phyloP scores from a whole-genome alignment of 2,329 filamentous ascomycete genomes.

The Coniella vitis region DNA sequence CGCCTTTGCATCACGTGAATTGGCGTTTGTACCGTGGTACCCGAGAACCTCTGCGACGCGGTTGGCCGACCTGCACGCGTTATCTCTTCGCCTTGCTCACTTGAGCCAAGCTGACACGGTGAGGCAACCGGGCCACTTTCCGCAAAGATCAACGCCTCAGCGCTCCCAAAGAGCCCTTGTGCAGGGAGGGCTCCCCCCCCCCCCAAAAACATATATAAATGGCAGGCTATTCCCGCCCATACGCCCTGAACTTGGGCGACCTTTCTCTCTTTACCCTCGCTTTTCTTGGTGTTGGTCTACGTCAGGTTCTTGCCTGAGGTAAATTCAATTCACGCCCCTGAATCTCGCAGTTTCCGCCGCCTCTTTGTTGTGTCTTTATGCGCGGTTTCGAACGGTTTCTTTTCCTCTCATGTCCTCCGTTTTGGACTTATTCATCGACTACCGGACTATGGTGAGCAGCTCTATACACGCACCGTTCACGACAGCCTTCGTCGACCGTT shows the following conservation, averaged over 20 bases:
- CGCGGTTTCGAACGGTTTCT: neutral
- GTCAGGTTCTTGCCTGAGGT: conserved; percentile 14
- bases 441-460: neutral
- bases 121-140: conserved; percentile 5
- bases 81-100: conserved; percentile 9
- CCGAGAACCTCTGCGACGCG: conserved; percentile 7
- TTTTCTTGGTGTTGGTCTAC: neutral
- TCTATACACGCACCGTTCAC: neutral
- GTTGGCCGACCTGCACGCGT: conserved; percentile 13
- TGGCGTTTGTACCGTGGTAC: conserved; percentile 7
- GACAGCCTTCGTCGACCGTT: neutral
- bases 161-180: neutral
- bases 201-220: conserved; percentile 9
- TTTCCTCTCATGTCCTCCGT: neutral
- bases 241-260: neutral
- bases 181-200: neutral
- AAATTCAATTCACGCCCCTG: conserved; percentile 3
- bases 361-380: neutral
- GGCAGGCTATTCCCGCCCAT: conserved; percentile 5
- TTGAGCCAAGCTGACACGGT: conserved; percentile 9
- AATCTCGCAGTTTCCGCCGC: neutral
- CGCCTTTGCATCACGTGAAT: conserved; percentile 7
- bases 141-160: conserved; percentile 12
- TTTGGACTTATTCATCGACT: neutral
- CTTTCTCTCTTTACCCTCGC: neutral